A percentile compares a stretch with the other conserved stretches of the same genome.
phyloP scores from a whole-genome alignment of 768 basidiomycete genomes.

The Hirschioporus abietinus region DNA sequence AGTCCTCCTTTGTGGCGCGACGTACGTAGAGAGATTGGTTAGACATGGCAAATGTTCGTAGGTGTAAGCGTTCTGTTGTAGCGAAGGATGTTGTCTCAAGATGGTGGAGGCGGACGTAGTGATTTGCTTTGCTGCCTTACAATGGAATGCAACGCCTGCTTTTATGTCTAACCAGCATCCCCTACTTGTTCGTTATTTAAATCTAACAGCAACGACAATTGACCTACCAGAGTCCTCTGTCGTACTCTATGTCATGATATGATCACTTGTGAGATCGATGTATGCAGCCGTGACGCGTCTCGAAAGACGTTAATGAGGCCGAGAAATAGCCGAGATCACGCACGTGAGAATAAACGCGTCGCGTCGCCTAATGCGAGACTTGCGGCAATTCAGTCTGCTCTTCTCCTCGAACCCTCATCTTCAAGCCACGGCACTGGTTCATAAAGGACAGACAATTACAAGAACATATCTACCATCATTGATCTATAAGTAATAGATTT shows the following conservation, averaged over 20 bases:
- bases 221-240: not conserved
- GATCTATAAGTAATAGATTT: not conserved
- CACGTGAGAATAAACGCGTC: not conserved
- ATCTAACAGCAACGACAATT: not conserved
- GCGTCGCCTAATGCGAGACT: not conserved
- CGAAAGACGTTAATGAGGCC: not conserved
- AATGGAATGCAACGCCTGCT: not conserved
- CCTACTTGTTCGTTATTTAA: not conserved
- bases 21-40: slow-evolving; percentile 41
- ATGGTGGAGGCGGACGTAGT: not conserved
- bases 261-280: not conserved
- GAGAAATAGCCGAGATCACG: not conserved
- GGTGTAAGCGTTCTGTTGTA: not conserved
- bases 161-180: not conserved
- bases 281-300: not conserved
- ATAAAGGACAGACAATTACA: not conserved
- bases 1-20: slow-evolving; percentile 48
- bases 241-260: not conserved
- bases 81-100: not conserved
- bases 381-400: not conserved
- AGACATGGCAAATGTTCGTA: not conserved
- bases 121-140: not conserved
- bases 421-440: not conserved
- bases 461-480: not conserved
- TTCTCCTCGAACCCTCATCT: not conserved